Evolutionary conservation across 2,329 filamentous ascomycete species (phyloP).

Genomic region (Pseudogymnoascus destructans): DNA sequence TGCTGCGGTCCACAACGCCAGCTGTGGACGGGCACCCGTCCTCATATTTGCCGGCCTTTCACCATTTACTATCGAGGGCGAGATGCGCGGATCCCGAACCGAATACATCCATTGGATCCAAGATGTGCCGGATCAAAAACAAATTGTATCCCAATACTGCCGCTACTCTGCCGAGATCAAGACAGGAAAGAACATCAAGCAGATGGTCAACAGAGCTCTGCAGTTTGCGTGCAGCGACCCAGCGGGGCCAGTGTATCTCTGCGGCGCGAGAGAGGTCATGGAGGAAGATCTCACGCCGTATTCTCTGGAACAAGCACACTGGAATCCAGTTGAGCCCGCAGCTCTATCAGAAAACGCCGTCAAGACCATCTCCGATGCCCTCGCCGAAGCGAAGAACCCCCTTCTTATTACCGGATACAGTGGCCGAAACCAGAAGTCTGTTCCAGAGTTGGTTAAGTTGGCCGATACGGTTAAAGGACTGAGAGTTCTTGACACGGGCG

Average conservation of each 20-base stretch:
- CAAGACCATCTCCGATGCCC: conserved; percentile 44
- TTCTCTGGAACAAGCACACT: conserved; percentile 42
- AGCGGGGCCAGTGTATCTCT: conserved; percentile 56
- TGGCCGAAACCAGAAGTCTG: conserved; percentile 53
- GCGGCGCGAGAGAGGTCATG: conserved; percentile 54
- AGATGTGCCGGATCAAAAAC: conserved; percentile 62
- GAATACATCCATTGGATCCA: conserved; percentile 75
- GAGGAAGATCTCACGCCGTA: conserved; percentile 55
- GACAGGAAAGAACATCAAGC: conserved; percentile 59
- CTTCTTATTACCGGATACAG: conserved; percentile 58
- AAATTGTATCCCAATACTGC: conserved; percentile 61
- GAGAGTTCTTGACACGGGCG: conserved; percentile 61
- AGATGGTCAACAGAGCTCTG: conserved; percentile 59
- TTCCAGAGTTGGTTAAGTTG: conserved; percentile 49
- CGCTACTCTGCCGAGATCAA: conserved; percentile 60
- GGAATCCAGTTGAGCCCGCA: conserved; percentile 46
- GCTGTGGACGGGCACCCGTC: conserved; percentile 52
- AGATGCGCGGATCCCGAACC: conserved; percentile 54
- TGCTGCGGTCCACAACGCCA: conserved; percentile 63
- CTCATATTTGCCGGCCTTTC: conserved; percentile 64
- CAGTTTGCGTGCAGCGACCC: conserved; percentile 59
- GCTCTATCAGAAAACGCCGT: conserved; percentile 43
- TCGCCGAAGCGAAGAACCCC: conserved; percentile 52
- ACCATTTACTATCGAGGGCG: conserved; percentile 59
- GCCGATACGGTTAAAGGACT: conserved; percentile 56